Conservation (phyloP, 805 yeast species). For the Candida ulmi region DNA sequence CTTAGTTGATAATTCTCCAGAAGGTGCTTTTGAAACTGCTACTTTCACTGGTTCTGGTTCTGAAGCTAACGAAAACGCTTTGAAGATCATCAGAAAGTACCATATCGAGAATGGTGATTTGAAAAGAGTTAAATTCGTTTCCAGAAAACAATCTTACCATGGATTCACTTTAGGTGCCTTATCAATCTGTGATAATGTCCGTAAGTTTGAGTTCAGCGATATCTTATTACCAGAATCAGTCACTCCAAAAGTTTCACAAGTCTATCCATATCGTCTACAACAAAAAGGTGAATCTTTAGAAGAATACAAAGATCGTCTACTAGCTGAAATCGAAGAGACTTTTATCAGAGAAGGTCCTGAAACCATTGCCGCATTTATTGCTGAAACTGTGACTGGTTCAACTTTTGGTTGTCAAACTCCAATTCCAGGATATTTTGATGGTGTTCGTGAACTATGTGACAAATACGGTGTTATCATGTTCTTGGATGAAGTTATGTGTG, state of each 20-base stretch:
- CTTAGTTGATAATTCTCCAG: constrained; percentile 39
- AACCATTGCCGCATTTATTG: constrained; percentile 37
- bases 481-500: constrained; percentile 53
- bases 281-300: constrained; percentile 30
- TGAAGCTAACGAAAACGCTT: constrained; percentile 61
- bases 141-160: constrained; percentile 42
- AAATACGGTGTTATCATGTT: constrained; percentile 45
- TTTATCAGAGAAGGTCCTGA: constrained; percentile 37
- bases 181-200: constrained; percentile 34
- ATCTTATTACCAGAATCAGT: constrained; percentile 19
- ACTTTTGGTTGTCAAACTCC: constrained; percentile 39
- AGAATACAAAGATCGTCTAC: constrained; percentile 33
- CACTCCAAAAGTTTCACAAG: constrained; percentile 22
- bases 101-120: constrained; percentile 37
- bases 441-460: constrained; percentile 39
- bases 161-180: constrained; percentile 44
- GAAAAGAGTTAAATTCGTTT: constrained; percentile 36
- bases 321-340: constrained; percentile 36
- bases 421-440: constrained; percentile 40
- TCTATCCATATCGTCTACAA: constrained; percentile 26
- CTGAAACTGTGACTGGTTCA: constrained; percentile 44
- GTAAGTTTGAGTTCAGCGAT: constrained; percentile 31
- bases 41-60: constrained; percentile 55
- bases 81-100: constrained; percentile 49
- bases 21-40: constrained; percentile 37